Evolutionary conservation across 306 rosid species (phyloP), one percentile per base, ranked within the genome.

Genomic region (Begonia masoniana): DNA sequence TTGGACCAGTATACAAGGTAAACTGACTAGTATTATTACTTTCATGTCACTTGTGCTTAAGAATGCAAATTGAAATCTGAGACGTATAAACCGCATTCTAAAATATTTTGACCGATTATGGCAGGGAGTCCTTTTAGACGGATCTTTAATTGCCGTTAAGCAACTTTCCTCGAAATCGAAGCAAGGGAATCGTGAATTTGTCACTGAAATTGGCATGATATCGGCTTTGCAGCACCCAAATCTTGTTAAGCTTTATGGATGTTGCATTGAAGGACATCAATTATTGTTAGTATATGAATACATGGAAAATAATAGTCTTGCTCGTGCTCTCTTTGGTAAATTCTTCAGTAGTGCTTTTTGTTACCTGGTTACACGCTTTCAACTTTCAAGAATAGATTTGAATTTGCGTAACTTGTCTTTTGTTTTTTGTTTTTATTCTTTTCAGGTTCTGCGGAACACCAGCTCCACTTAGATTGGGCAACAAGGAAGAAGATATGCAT

Each of bases 261-360:
- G 96, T 42, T 91, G 99, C 66, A 82, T 91, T 13, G 99, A 91
- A 73, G 96, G 96, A 63, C 83, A 86, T 50, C 94, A 86, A 43
- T 59, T 91, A 74, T 65, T 86, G 62, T 92, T 91, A 41, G 41
- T 91, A 51, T 91, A 91, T 61, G 96, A 91, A 56, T 91, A 91
- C 81, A 56, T 91, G 88, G 94, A 86, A 74, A 91, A 91, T 75
- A 91, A 91, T 57, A 71, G 97, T 64, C 96, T 91, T 67, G 96
- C 96, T 13, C 94, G 97, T 4, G 96, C 96, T 10, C 85, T 91
- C 62, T 91, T 85, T 41, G 96, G 97, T 85, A 74, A 68, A 61
- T 54, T 21, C 51, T 11, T 10, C 26, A 52, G 26, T n/a, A 47
- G 7, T 39, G 15, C 51, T 9, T 50, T 60, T 31, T 45, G 47